A percentile compares a stretch with the other conserved stretches of the same genome.
phyloP scores from a whole-genome alignment of 164 flowering plant species.

The Piper longum region DNA sequence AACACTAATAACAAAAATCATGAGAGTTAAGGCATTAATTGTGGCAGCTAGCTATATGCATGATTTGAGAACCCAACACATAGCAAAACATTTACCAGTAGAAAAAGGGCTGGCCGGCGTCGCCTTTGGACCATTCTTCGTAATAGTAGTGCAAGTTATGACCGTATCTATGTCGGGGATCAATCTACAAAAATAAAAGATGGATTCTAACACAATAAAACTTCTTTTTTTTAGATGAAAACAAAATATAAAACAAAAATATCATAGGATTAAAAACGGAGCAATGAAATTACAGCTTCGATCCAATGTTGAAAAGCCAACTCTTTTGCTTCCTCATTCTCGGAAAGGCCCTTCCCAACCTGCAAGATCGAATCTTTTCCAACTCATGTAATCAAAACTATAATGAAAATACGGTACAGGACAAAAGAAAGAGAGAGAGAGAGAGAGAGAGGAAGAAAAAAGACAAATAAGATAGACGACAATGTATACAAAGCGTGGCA shows the following conservation, averaged over 20 bases:
- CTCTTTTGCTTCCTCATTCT: conserved; percentile 55
- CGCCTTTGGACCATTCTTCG: conserved; percentile 62
- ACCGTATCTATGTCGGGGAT: conserved; percentile 90
- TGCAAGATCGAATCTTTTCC: conserved; percentile 6
- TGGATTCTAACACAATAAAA: background rate
- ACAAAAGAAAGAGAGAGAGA: background rate
- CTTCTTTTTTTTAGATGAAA: background rate
- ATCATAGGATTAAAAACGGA: background rate
- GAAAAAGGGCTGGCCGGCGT: conserved; percentile 82
- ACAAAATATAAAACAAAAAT: background rate
- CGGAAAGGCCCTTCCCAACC: conserved; percentile 79
- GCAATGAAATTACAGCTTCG: conserved; percentile 56
- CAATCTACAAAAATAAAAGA: conserved; percentile 33
- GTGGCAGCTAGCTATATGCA: too few species aligned
- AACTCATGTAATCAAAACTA: background rate
- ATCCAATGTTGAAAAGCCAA: conserved; percentile 94
- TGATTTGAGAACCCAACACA: background rate
- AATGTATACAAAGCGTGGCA: background rate
- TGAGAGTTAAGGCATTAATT: background rate
- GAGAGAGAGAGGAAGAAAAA: background rate
- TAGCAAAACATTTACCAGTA: conserved; percentile 50
- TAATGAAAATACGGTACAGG: background rate
- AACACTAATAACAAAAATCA: too few species aligned
- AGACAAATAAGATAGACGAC: too few species aligned
- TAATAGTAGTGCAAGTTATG: conserved; percentile 68